Conservation (phyloP, 1,139 yeast species). For the Lodderomyces jiufengensis region DNA sequence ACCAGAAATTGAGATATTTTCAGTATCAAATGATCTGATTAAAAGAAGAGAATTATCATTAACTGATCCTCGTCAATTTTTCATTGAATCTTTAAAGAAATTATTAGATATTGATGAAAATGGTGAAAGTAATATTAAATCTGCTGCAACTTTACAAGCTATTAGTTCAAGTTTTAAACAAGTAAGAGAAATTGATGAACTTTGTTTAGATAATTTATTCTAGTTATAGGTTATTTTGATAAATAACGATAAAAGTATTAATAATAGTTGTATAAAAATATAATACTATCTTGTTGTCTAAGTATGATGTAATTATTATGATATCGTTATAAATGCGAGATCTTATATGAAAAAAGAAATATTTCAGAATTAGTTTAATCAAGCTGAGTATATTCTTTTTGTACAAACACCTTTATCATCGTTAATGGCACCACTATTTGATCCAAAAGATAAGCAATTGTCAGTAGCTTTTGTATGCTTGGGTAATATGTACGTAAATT, state of each 20-base stretch:
- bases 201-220: slow-evolving; percentile 3
- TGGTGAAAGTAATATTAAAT: slow-evolving; percentile 25
- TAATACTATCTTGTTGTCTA: too few relatives aligned
- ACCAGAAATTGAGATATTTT: slow-evolving; percentile 26
- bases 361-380: too few relatives aligned
- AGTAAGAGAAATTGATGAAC: slow-evolving; percentile 33
- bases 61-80: slow-evolving; percentile 47
- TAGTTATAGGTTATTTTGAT: too few relatives aligned
- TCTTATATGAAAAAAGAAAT: too few relatives aligned
- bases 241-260: too few relatives aligned
- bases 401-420: too few relatives aligned
- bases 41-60: slow-evolving; percentile 46
- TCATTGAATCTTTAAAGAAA: slow-evolving; percentile 50
- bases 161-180: slow-evolving; percentile 47
- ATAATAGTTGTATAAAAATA: too few relatives aligned
- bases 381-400: too few relatives aligned
- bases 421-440: slow-evolving; percentile 16
- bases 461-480: slow-evolving; percentile 87
- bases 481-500: slow-evolving; percentile 73
- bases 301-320: too few relatives aligned
- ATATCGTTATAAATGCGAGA: too few relatives aligned
- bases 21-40: slow-evolving; percentile 33
- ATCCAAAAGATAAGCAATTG: slow-evolving; percentile 29
- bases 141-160: slow-evolving; percentile 27
- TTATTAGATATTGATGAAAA: slow-evolving; percentile 43